These are phyloP conservation scores for Sporothrix brunneoviolacea DNA, from an alignment of 2,329 filamentous ascomycete genomes.

Conservation along the genomic window DNA sequence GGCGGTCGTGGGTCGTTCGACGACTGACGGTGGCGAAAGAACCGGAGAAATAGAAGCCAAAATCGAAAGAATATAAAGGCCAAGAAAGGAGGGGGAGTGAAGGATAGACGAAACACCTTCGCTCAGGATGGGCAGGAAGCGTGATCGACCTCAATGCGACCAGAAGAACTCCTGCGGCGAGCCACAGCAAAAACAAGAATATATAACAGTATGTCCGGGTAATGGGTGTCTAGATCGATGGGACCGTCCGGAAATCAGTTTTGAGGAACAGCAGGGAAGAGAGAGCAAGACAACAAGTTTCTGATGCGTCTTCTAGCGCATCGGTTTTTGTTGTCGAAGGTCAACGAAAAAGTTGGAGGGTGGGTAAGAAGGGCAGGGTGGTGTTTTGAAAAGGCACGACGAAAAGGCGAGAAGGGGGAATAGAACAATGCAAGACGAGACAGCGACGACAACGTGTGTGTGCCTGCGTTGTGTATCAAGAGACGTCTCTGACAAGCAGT, in stretches of 20 bases:
- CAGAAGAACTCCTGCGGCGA: slow-evolving; percentile 14
- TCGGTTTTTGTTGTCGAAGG: not conserved
- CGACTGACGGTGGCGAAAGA: slow-evolving; percentile 7
- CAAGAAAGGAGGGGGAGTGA: not conserved
- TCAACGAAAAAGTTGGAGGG: not conserved
- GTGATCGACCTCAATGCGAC: slow-evolving; percentile 21
- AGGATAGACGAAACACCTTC: slow-evolving; percentile 14
- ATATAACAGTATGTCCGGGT: slow-evolving; percentile 1
- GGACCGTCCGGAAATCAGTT: slow-evolving; percentile 13
- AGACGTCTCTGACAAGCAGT: not conserved
- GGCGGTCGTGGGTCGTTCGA: slow-evolving; percentile 7
- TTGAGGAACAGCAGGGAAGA: slow-evolving; percentile 2
- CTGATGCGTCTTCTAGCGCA: no score
- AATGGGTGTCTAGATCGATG: slow-evolving; percentile 2
- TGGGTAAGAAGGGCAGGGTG: not conserved
- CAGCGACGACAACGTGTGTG: not conserved
- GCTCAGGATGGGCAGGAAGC: slow-evolving; percentile 13
- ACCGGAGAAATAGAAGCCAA: not conserved
- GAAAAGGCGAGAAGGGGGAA: not conserved
- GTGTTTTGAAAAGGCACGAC: slow-evolving; percentile 2
- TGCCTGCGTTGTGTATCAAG: slow-evolving; percentile 1
- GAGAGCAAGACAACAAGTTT: not conserved
- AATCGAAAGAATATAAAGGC: not conserved
- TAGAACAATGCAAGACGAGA: not conserved
- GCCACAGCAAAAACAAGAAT: not conserved